These are phyloP conservation scores for Novymonas esmeraldas DNA, from an alignment of 208 protist species.

Conservation along the genomic window DNA sequence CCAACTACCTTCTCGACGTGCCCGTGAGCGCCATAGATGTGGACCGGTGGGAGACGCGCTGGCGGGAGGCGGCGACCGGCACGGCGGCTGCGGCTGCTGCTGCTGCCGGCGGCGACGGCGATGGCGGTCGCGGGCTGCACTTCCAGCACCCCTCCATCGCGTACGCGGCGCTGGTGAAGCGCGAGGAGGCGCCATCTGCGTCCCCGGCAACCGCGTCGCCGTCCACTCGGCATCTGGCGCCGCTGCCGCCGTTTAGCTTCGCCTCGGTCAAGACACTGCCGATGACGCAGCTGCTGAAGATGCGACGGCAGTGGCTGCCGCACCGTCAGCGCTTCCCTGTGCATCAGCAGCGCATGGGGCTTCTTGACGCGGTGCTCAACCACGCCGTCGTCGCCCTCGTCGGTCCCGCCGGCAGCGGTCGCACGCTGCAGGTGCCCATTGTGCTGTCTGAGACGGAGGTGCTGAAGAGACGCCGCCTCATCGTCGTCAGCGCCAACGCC, in stretches of 20 bases:
- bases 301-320: conserved; percentile 82
- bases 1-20: conserved; percentile 70
- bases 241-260: conserved; percentile 61
- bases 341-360: conserved; percentile 70
- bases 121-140: not conserved
- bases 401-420: conserved; percentile 54
- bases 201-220: not conserved
- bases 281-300: conserved; percentile 80
- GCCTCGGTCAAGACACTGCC: conserved; percentile 48
- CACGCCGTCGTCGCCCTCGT: conserved; percentile 66
- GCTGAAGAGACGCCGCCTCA: conserved; percentile 73
- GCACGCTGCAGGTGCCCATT: conserved; percentile 79
- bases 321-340: conserved; percentile 81
- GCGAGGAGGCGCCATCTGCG: conserved; percentile 5
- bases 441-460: conserved; percentile 86
- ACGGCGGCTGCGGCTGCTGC: not conserved
- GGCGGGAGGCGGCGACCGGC: conserved; percentile 12
- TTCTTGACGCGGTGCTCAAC: conserved; percentile 74
- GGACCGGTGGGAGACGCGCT: conserved; percentile 39
- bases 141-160: conserved; percentile 24
- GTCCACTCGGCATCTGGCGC: conserved; percentile 56
- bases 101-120: not conserved
- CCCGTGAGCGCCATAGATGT: conserved; percentile 71
- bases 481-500: conserved; percentile 71
- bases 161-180: conserved; percentile 30